Evolutionary conservation across 768 basidiomycete genomes (phyloP).

Genomic region (Boletus barrowsii): DNA sequence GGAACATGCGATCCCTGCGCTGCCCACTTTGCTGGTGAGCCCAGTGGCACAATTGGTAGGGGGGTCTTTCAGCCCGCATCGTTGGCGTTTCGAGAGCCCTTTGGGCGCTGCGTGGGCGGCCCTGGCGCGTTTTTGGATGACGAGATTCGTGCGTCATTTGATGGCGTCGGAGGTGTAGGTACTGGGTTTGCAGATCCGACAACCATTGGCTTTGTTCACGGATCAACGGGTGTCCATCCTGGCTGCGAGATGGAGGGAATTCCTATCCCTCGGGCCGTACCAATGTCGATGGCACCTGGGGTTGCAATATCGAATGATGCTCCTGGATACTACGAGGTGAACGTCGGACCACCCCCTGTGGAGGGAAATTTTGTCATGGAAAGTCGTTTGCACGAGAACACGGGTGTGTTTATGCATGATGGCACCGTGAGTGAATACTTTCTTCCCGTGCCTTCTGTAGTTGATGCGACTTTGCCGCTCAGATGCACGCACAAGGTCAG

Average conservation of each 20-base stretch:
- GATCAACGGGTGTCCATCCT: not conserved
- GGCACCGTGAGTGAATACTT: slow-evolving; percentile 5
- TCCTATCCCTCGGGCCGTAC: slow-evolving; percentile 1
- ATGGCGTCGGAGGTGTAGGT: not conserved
- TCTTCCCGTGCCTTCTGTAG: not conserved
- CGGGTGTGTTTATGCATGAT: not conserved
- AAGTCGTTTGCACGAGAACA: not conserved
- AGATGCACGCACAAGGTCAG: slow-evolving; percentile 7
- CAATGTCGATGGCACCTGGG: slow-evolving; percentile 1
- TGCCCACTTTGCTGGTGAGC: not conserved
- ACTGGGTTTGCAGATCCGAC: not conserved
- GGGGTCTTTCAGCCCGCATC: not conserved
- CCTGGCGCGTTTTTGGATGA: slow-evolving; percentile 18
- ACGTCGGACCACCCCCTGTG: not conserved
- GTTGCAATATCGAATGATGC: not conserved
- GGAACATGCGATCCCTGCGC: not conserved
- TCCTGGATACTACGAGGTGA: not conserved
- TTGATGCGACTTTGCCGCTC: not conserved
- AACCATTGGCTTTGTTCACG: not conserved
- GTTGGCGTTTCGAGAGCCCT: slow-evolving; percentile 3
- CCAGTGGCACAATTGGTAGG: not conserved
- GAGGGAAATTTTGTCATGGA: not conserved
- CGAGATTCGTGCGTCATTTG: slow-evolving; percentile 21
- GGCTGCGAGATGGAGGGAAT: slow-evolving; percentile 2
- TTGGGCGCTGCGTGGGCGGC: not conserved